Evolutionary conservation across 805 yeast species (phyloP).

Genomic region (Saturnispora sekii): DNA sequence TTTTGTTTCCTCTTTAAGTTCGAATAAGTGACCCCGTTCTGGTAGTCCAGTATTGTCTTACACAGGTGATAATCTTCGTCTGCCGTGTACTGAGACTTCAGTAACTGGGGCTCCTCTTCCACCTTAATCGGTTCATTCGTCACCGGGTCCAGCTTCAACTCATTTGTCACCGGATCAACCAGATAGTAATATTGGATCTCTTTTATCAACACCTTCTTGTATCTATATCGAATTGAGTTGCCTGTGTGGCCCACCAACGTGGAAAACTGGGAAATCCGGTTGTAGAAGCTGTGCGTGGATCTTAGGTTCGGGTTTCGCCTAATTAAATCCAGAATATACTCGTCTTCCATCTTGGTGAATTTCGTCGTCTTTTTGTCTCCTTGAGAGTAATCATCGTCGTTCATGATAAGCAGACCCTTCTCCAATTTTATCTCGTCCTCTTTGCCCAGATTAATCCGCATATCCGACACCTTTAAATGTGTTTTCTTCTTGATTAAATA

Average conservation of each 20-base stretch:
- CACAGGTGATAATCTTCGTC: constrained; percentile 60
- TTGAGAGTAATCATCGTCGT: background rate
- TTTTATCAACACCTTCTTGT: constrained; percentile 34
- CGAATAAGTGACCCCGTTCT: constrained; percentile 13
- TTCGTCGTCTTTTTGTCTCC: constrained; percentile 29
- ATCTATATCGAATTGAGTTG: constrained; percentile 61
- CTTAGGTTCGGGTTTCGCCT: constrained; percentile 57
- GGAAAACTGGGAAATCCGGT: constrained; percentile 44
- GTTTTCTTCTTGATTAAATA: constrained; percentile 11
- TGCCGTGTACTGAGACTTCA: constrained; percentile 58
- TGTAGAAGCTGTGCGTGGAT: constrained; percentile 59
- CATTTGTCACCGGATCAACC: constrained; percentile 34
- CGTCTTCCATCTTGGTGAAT: constrained; percentile 59
- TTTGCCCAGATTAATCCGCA: background rate
- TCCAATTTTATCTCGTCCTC: background rate
- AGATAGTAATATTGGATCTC: constrained; percentile 39
- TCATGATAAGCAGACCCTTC: constrained; percentile 13
- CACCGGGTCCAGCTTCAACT: constrained; percentile 31
- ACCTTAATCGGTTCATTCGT: constrained; percentile 34
- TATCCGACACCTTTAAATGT: background rate
- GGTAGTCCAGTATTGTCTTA: constrained; percentile 19
- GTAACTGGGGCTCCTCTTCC: constrained; percentile 35
- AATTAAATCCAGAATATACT: constrained; percentile 54
- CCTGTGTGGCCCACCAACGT: constrained; percentile 59
- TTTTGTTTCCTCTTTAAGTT: constrained; percentile 12